Evolutionary conservation across 2,329 filamentous ascomycete genomes (phyloP).

Genomic region (Epichloe uncinata): DNA sequence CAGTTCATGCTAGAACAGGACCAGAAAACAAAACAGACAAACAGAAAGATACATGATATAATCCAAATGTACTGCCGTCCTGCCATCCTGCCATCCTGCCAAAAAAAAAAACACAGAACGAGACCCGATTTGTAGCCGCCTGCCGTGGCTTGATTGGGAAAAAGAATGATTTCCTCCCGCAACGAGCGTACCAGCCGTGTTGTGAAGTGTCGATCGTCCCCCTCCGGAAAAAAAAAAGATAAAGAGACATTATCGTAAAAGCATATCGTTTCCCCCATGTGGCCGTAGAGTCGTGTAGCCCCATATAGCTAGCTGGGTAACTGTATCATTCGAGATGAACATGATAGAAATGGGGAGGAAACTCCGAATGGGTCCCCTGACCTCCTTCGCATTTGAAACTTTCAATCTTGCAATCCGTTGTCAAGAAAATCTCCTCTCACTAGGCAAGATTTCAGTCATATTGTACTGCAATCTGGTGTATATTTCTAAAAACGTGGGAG

Average conservation of each 20-base stretch:
- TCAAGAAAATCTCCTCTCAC: background rate
- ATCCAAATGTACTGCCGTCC: background rate
- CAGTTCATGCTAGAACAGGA: background rate
- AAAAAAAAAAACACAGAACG: background rate
- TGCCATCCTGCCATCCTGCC: background rate
- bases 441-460: background rate
- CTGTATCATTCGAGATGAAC: background rate
- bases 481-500: constrained; percentile 9
- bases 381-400: background rate
- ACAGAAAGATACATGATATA: background rate
- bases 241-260: constrained; percentile 7
- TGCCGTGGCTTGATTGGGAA: background rate
- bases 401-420: background rate
- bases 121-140: background rate
- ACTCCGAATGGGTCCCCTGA: background rate
- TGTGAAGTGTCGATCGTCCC: background rate
- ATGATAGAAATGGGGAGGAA: background rate
- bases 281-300: constrained; percentile 1
- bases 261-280: background rate
- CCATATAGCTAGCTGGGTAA: background rate
- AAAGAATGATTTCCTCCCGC: background rate
- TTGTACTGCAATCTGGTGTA: background rate
- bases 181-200: constrained; percentile 4
- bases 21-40: background rate
- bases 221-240: background rate